Percentiles rank a stretch among this genome's conserved stretches.
These are phyloP conservation scores for Hirsutella minnesotensis DNA, from an alignment of 2,329 filamentous ascomycete genomes.

Conservation along the genomic window DNA sequence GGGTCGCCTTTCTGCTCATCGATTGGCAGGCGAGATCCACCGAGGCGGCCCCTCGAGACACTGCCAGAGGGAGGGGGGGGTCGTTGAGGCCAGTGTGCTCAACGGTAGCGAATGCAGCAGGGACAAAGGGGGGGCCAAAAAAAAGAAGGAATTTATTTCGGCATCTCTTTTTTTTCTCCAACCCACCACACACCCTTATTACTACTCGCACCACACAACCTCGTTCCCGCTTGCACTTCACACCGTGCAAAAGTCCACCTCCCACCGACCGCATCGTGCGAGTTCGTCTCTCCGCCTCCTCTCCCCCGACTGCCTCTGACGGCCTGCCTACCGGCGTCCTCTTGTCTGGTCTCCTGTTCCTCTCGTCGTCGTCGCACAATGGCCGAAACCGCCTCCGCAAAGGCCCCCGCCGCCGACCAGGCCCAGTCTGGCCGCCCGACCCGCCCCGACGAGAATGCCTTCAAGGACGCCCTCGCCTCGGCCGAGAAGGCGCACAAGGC, in stretches of 20 bases:
- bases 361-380: conserved; percentile 18
- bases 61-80: no score
- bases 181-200: no score
- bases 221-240: not conserved
- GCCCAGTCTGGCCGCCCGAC: conserved; percentile 50
- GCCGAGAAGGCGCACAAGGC: conserved; percentile 80
- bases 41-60: no score
- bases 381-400: conserved; percentile 33
- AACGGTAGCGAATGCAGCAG: no score
- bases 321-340: no score
- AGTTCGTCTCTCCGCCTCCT: not conserved
- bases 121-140: not conserved
- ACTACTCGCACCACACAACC: no score
- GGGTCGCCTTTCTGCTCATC: no score
- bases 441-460: conserved; percentile 78
- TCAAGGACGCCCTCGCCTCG: conserved; percentile 65
- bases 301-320: not conserved
- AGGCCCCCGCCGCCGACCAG: conserved; percentile 29
- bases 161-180: not conserved
- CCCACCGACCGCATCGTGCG: not conserved
- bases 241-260: not conserved
- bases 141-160: not conserved
- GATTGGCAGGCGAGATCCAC: no score
- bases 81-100: no score
- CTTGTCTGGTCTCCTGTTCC: conserved; percentile 17